These are phyloP conservation scores for Solanum rostratum DNA, from an alignment of 257 asterid species.

Conservation along the genomic window DNA sequence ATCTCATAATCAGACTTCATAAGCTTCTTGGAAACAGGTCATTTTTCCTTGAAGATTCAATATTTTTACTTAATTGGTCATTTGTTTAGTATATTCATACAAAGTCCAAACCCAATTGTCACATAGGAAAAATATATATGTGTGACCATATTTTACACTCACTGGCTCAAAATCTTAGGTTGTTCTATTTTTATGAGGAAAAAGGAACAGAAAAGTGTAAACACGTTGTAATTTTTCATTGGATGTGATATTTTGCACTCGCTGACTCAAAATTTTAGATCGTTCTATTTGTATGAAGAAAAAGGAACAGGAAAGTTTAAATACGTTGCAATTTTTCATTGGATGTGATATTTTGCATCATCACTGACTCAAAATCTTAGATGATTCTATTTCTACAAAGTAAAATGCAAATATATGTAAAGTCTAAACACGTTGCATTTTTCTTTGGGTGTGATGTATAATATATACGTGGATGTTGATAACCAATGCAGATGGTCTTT, in stretches of 20 bases:
- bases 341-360: background rate
- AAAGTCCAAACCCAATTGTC: background rate
- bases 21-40: constrained; percentile 1
- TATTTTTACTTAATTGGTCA: background rate
- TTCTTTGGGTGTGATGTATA: background rate
- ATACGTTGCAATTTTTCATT: background rate
- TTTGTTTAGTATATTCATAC: background rate
- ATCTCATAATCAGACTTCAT: background rate
- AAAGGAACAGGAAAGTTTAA: background rate
- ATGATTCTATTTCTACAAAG: background rate
- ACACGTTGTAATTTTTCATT: background rate
- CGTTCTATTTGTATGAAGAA: background rate
- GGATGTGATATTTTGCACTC: background rate
- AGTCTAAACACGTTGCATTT: background rate
- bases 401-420: background rate
- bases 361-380: background rate
- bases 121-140: background rate
- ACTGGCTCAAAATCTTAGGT: background rate
- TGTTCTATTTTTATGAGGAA: background rate
- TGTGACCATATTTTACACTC: background rate
- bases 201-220: background rate
- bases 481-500: constrained; percentile 16
- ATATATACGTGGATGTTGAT: background rate
- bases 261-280: background rate
- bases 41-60: background rate